phyloP scores from a whole-genome alignment of 352 stramenopile species.

The Phytophthora syringae region DNA sequence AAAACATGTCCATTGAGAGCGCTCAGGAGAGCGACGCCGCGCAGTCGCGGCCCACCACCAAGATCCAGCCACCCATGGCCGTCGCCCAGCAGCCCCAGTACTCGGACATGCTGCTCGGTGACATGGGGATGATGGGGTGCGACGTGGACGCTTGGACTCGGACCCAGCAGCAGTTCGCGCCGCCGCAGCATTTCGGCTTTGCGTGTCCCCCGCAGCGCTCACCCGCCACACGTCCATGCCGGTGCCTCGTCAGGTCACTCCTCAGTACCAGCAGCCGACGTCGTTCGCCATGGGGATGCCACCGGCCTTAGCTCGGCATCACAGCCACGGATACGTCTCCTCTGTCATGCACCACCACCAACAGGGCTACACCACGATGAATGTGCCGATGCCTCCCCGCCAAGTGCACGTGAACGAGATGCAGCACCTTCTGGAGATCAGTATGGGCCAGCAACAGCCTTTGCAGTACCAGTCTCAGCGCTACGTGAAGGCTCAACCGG shows the following conservation, averaged over 20 bases:
- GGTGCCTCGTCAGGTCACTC: conserved; percentile 47
- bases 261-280: conserved; percentile 34
- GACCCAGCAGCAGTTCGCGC: conserved; percentile 43
- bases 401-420: conserved; percentile 58
- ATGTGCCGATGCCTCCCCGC: conserved; percentile 38
- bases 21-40: conserved; percentile 27
- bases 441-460: conserved; percentile 66
- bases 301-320: conserved; percentile 64
- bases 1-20: conserved; percentile 63
- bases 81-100: conserved; percentile 38
- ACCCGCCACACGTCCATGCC: conserved; percentile 77
- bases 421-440: conserved; percentile 66
- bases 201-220: conserved; percentile 54
- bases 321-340: conserved; percentile 68
- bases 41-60: conserved; percentile 12
- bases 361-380: conserved; percentile 43
- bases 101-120: conserved; percentile 62
- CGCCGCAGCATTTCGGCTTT: conserved; percentile 44
- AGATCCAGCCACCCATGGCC: conserved; percentile 15
- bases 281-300: conserved; percentile 39
- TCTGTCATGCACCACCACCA: conserved; percentile 52
- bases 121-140: conserved; percentile 74
- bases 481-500: conserved; percentile 38
- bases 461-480: conserved; percentile 29
- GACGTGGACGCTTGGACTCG: conserved; percentile 66